Percentiles rank a stretch among this genome's conserved stretches.
phyloP scores from a whole-genome alignment of 2,329 filamentous ascomycete genomes.

The Akanthomyces dipterigenus region DNA sequence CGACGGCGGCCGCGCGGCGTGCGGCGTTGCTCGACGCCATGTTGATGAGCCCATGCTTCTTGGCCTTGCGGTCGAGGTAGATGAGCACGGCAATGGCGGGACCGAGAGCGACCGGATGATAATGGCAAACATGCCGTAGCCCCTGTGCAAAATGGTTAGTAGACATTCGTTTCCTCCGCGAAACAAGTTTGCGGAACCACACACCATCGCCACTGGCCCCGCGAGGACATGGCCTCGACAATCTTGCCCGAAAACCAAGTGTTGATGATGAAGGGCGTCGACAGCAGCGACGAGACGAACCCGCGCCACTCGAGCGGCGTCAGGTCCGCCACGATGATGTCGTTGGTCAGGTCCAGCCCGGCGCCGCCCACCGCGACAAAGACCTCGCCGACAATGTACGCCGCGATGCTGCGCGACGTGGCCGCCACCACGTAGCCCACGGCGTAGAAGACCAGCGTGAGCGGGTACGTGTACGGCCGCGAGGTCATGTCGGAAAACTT shows the following conservation, averaged over 20 bases:
- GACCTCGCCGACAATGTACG: conserved; percentile 46
- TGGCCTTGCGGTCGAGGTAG: conserved; percentile 52
- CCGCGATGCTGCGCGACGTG: conserved; percentile 42
- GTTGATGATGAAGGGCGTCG: conserved; percentile 29
- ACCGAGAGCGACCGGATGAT: conserved; percentile 50
- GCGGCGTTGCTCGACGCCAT: conserved; percentile 29
- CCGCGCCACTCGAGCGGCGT: conserved; percentile 38
- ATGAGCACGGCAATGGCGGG: conserved; percentile 51
- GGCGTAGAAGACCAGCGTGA: conserved; percentile 47
- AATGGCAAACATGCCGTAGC: conserved; percentile 58
- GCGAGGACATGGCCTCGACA: conserved; percentile 29
- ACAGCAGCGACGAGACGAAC: conserved; percentile 29
- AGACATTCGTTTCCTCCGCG: too few species aligned
- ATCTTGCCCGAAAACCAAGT: conserved; percentile 35
- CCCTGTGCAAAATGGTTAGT: conserved; percentile 35
- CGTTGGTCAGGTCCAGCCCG: conserved; percentile 53
- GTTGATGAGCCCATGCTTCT: conserved; percentile 40
- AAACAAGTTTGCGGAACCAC: background rate
- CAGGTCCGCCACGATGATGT: conserved; percentile 59
- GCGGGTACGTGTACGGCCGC: conserved; percentile 51
- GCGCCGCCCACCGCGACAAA: conserved; percentile 55
- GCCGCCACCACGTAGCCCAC: conserved; percentile 53
- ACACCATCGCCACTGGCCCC: conserved; percentile 21
- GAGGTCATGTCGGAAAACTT: conserved; percentile 57
- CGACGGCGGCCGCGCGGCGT: conserved; percentile 13